Percentiles rank a stretch among this genome's conserved stretches.
phyloP scores from a whole-genome alignment of 164 flowering plant genomes.

The Chloranthus sessilifolius region DNA sequence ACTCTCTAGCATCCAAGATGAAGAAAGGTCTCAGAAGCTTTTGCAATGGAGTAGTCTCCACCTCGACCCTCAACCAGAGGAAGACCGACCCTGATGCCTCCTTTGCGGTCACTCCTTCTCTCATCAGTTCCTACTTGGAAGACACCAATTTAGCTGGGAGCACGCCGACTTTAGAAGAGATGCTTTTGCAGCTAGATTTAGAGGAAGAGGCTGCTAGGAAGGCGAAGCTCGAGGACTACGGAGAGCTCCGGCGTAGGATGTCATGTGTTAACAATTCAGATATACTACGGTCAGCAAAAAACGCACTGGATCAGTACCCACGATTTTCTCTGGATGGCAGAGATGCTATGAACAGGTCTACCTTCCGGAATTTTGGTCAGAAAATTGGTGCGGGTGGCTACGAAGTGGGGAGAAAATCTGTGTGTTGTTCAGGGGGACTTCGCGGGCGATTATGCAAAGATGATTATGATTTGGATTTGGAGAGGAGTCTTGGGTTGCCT shows the following conservation, averaged over 20 bases:
- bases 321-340: conserved; percentile 86
- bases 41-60: conserved; percentile 64
- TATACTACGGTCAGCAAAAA: conserved; percentile 66
- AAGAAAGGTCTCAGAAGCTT: conserved; percentile 50
- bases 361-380: conserved; percentile 41
- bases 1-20: conserved; percentile 61
- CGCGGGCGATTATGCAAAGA: not conserved
- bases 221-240: conserved; percentile 20
- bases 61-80: conserved; percentile 73
- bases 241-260: conserved; percentile 48
- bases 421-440: conserved; percentile 1
- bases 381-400: too few relatives aligned
- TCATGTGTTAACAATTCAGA: conserved; percentile 84
- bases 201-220: conserved; percentile 61
- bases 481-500: conserved; percentile 29
- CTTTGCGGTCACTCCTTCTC: conserved; percentile 7
- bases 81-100: conserved; percentile 5
- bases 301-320: conserved; percentile 90
- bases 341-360: conserved; percentile 80
- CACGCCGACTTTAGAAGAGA: conserved; percentile 68
- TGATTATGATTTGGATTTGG: conserved; percentile 16
- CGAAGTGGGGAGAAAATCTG: conserved; percentile 23
- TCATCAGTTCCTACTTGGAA: conserved; percentile 14
- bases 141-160: conserved; percentile 1
- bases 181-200: conserved; percentile 68